Percentiles rank a stretch among this genome's conserved stretches.
These are phyloP conservation scores for Dactylellina haptotyla DNA, from an alignment of 2,329 filamentous ascomycete genomes.

Conservation along the genomic window DNA sequence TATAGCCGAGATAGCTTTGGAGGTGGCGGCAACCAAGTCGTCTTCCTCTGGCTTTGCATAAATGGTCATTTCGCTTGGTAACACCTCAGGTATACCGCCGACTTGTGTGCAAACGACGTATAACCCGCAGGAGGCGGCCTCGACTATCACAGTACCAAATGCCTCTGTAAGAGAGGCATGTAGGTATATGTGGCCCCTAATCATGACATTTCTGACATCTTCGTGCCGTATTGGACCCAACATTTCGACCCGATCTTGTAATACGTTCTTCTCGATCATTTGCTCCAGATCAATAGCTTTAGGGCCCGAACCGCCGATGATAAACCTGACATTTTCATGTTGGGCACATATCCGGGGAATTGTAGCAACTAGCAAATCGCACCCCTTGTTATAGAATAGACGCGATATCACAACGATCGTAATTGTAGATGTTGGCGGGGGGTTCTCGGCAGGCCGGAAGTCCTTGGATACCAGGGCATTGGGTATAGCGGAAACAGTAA, in stretches of 20 bases:
- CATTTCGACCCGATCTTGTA: constrained; percentile 93
- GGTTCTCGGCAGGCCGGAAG: constrained; percentile 72
- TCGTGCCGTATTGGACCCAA: constrained; percentile 92
- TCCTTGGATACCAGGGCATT: constrained; percentile 98
- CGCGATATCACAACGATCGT: constrained; percentile 97
- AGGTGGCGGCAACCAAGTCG: constrained; percentile 88
- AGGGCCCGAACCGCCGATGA: constrained; percentile 93
- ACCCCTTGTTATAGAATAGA: constrained; percentile 98
- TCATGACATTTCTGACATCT: constrained; percentile 97
- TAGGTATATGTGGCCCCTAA: constrained; percentile 93
- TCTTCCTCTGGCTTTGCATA: constrained; percentile 98
- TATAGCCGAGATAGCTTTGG: constrained; percentile 85
- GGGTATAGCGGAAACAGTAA: constrained; percentile 97
- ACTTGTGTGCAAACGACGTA: constrained; percentile 98
- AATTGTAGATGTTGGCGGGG: constrained; percentile 72
- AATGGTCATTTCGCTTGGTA: constrained; percentile 95
- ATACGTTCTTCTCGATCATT: constrained; percentile 93
- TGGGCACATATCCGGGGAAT: constrained; percentile 90
- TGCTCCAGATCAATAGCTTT: constrained; percentile 98
- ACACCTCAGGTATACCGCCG: constrained; percentile 93
- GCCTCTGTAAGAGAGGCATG: constrained; percentile 95
- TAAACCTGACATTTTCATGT: constrained; percentile 93
- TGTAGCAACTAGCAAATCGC: constrained; percentile 92
- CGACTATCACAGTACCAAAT: constrained; percentile 97
- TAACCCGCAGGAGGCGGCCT: constrained; percentile 92